phyloP scores from a whole-genome alignment of 2,329 filamentous ascomycete species.

The Tricladium varicosporioides region DNA sequence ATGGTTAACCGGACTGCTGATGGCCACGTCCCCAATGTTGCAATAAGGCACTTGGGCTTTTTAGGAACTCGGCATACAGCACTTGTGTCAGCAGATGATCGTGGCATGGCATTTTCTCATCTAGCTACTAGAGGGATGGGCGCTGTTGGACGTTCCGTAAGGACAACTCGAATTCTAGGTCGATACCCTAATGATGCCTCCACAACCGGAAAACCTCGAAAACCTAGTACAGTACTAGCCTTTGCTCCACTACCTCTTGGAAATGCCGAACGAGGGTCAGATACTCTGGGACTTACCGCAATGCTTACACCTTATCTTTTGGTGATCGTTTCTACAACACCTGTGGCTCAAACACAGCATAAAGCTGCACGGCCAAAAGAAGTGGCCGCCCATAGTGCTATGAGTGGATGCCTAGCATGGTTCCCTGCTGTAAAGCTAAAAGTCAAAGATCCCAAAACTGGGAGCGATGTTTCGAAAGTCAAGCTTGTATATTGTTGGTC shows the following conservation, averaged over 20 bases:
- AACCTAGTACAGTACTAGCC: constrained; percentile 91
- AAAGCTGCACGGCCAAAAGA: constrained; percentile 92
- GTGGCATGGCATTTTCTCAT: constrained; percentile 97
- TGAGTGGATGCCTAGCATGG: constrained; percentile 95
- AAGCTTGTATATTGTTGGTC: constrained; percentile 99
- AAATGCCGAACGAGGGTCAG: constrained; percentile 88
- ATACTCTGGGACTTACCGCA: constrained; percentile 85
- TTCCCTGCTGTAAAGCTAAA: constrained; percentile 95
- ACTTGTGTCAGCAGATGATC: constrained; percentile 89
- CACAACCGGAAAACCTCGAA: constrained; percentile 63
- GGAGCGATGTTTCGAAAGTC: constrained; percentile 69
- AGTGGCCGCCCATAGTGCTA: constrained; percentile 80
- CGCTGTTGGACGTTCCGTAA: constrained; percentile 78
- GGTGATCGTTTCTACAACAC: constrained; percentile 96
- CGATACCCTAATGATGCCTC: constrained; percentile 75
- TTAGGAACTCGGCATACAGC: constrained; percentile 91
- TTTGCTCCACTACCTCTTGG: constrained; percentile 89
- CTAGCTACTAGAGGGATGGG: constrained; percentile 89
- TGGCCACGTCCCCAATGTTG: constrained; percentile 75
- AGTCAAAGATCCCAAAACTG: constrained; percentile 62
- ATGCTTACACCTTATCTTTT: constrained; percentile 94
- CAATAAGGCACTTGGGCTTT: constrained; percentile 90
- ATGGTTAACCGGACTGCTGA: constrained; percentile 67
- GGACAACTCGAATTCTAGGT: constrained; percentile 85
- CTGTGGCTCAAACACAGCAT: constrained; percentile 92